Percentiles rank a stretch among this genome's conserved stretches.
Evolutionary conservation across 2,329 filamentous ascomycete genomes (phyloP).

Genomic region (Neonectria sp.): DNA sequence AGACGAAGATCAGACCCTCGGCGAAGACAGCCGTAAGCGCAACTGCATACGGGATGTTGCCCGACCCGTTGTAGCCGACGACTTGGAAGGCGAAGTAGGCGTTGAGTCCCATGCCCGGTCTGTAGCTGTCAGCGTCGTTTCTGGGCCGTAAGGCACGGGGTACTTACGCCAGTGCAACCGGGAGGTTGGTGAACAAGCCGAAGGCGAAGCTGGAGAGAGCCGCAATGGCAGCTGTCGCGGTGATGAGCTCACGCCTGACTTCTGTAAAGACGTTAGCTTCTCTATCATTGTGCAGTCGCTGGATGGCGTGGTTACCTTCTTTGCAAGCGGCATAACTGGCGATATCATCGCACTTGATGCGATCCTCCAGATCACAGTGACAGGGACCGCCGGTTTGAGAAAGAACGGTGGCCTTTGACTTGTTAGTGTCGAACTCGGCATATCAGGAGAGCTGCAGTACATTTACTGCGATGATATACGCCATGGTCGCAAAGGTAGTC

Average conservation of each 20-base stretch:
- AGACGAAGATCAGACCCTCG: conserved; percentile 85
- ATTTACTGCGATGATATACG: conserved; percentile 47
- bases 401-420: conserved; percentile 27
- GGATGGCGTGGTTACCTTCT: conserved; percentile 22
- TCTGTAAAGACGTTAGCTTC: conserved; percentile 48
- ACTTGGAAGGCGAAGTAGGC: conserved; percentile 81
- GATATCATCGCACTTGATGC: conserved; percentile 60
- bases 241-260: conserved; percentile 81
- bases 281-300: rapidly evolving
- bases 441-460: conserved; percentile 7
- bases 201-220: conserved; percentile 68
- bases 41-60: conserved; percentile 78
- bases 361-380: conserved; percentile 32
- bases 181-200: conserved; percentile 38
- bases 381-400: conserved; percentile 38
- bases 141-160: conserved; percentile 59
- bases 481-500: conserved; percentile 61
- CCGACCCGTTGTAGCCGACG: conserved; percentile 81
- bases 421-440: not conserved
- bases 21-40: conserved; percentile 87
- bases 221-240: conserved; percentile 83
- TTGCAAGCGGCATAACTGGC: conserved; percentile 62
- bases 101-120: conserved; percentile 70
- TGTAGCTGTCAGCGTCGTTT: conserved; percentile 48
- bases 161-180: conserved; percentile 39